Evolutionary conservation across 2,329 filamentous ascomycete genomes (phyloP).

Genomic region (Ophiostoma pallidulum): DNA sequence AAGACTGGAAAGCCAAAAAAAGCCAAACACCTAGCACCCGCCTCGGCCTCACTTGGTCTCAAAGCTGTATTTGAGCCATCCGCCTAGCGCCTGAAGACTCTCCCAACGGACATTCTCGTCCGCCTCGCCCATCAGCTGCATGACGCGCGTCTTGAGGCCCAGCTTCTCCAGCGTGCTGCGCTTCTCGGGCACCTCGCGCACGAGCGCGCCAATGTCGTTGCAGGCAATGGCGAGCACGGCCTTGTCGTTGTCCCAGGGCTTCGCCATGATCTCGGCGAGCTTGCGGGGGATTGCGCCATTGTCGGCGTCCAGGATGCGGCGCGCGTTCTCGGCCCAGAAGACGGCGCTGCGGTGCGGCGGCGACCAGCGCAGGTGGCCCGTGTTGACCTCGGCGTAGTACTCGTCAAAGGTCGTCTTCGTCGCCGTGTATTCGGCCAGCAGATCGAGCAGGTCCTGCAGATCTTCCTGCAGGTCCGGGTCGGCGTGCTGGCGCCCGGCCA

Average conservation of each 20-base stretch:
- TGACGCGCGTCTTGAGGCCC: constrained; percentile 76
- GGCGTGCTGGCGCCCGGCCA: constrained; percentile 51
- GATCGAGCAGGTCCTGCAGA: constrained; percentile 49
- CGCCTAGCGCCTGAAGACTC: constrained; percentile 70
- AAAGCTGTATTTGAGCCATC: constrained; percentile 57
- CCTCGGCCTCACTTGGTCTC: constrained; percentile 28
- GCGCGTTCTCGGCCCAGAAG: constrained; percentile 89
- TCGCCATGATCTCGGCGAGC: constrained; percentile 72
- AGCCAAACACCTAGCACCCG: background rate
- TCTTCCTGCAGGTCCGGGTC: constrained; percentile 58
- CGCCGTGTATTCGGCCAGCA: constrained; percentile 58
- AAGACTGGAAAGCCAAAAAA: too few species aligned
- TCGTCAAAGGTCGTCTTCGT: constrained; percentile 76
- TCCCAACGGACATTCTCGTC: constrained; percentile 91
- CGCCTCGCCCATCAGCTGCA: constrained; percentile 85
- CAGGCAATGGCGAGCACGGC: constrained; percentile 87
- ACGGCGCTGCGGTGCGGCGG: constrained; percentile 77
- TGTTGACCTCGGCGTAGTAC: constrained; percentile 76
- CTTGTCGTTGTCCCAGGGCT: constrained; percentile 68
- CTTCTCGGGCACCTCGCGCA: constrained; percentile 83
- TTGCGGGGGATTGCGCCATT: constrained; percentile 70
- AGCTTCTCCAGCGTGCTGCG: constrained; percentile 70
- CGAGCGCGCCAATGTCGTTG: constrained; percentile 81
- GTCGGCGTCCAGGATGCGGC: constrained; percentile 74
- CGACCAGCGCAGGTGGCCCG: constrained; percentile 85